Evolutionary conservation across 208 protist species (phyloP).

Genomic region (Leishmania major): DNA sequence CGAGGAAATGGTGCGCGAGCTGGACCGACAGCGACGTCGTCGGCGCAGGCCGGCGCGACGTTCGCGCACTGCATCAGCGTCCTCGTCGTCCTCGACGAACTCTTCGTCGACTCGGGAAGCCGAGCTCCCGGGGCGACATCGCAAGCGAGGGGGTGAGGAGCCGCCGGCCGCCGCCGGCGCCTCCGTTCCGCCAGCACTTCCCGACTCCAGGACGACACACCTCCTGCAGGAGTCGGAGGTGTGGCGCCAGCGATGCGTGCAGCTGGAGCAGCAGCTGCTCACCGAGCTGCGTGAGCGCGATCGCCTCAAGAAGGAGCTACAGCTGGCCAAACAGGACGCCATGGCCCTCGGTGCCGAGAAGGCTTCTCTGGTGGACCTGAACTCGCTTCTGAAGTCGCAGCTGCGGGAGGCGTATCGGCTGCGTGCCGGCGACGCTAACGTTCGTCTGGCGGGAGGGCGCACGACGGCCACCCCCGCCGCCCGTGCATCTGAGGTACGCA

Average conservation of each 20-base stretch:
- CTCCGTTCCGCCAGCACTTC: constrained; percentile 16
- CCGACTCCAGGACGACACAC: constrained; percentile 23
- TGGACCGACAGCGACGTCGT: constrained; percentile 32
- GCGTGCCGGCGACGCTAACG: constrained; percentile 18
- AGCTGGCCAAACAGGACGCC: constrained; percentile 48
- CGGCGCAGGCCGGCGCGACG: constrained; percentile 9
- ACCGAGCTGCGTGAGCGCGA: constrained; percentile 74
- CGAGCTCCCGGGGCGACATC: background rate
- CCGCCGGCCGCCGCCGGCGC: background rate
- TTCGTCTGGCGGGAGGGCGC: background rate
- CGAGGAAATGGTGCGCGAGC: constrained; percentile 48
- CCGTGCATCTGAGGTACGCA: background rate
- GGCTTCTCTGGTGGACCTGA: constrained; percentile 82
- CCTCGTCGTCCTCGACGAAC: constrained; percentile 20
- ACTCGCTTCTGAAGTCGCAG: constrained; percentile 87
- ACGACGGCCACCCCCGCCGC: background rate
- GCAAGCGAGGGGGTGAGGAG: background rate
- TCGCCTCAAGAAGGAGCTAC: constrained; percentile 48
- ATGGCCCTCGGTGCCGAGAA: constrained; percentile 63
- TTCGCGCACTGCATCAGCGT: constrained; percentile 10
- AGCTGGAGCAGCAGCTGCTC: constrained; percentile 79
- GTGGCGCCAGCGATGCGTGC: constrained; percentile 71
- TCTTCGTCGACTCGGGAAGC: background rate
- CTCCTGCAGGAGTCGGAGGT: constrained; percentile 73
- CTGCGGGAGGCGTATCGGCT: constrained; percentile 78